Evolutionary conservation across 1,139 yeast species (phyloP).

Genomic region (Williopsis jadinii): DNA sequence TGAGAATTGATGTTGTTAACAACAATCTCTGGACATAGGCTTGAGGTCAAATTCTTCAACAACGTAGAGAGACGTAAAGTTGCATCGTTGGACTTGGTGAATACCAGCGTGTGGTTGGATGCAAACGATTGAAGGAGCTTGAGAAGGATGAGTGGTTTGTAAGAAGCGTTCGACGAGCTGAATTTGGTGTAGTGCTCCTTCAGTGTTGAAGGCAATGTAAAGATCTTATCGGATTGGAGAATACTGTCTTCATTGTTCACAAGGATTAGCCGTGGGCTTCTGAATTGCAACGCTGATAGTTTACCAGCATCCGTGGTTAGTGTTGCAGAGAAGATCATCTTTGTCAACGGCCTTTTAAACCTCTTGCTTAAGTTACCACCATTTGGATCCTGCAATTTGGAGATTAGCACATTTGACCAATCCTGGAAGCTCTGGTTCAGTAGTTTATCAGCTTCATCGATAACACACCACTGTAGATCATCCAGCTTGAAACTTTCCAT

Average conservation of each 20-base stretch:
- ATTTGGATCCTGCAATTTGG: constrained; percentile 32
- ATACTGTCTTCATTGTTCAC: constrained; percentile 46
- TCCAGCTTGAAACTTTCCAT: constrained; percentile 32
- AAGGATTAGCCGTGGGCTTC: constrained; percentile 63
- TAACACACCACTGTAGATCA: constrained; percentile 60
- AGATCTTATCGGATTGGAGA: constrained; percentile 41
- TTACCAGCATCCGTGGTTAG: constrained; percentile 90
- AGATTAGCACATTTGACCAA: constrained; percentile 73
- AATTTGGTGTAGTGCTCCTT: constrained; percentile 43
- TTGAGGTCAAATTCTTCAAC: constrained; percentile 38
- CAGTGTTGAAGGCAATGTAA: constrained; percentile 49
- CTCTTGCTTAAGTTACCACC: constrained; percentile 24
- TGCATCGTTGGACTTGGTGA: constrained; percentile 83
- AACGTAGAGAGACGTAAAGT: constrained; percentile 68
- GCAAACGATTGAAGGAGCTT: constrained; percentile 38
- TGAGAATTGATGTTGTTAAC: constrained; percentile 31
- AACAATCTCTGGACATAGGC: constrained; percentile 18
- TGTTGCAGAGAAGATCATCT: constrained; percentile 88
- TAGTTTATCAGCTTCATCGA: constrained; percentile 93
- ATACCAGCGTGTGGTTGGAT: constrained; percentile 45
- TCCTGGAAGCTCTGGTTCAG: constrained; percentile 89
- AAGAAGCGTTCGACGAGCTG: constrained; percentile 49
- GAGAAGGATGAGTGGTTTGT: constrained; percentile 68
- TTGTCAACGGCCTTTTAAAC: constrained; percentile 35
- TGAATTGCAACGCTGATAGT: constrained; percentile 60